phyloP scores from a whole-genome alignment of 164 flowering plant genomes.

The Taxillus chinensis region DNA sequence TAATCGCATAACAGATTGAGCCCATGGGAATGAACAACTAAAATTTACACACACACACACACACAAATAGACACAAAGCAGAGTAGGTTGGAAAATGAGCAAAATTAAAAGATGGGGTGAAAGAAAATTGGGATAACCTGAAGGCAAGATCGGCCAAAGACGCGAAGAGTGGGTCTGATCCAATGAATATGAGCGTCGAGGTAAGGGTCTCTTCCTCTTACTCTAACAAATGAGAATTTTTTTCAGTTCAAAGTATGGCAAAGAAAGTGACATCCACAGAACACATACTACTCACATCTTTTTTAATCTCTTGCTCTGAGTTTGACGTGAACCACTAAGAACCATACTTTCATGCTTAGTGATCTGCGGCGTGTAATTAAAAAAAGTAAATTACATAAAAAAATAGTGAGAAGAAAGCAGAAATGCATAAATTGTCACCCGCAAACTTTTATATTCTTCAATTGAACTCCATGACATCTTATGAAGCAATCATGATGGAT shows the following conservation, averaged over 20 bases:
- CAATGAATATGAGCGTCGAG: slow-evolving; percentile 72
- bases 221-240: slow-evolving; percentile 26
- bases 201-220: slow-evolving; percentile 44
- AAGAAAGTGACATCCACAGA: no score
- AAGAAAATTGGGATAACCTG: slow-evolving; percentile 35
- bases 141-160: slow-evolving; percentile 61
- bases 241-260: slow-evolving; percentile 4
- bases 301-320: slow-evolving; percentile 20
- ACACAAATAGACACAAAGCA: not conserved
- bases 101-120: not conserved
- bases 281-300: slow-evolving; percentile 51
- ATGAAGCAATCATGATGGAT: no score
- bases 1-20: not conserved
- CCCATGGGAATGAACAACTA: not conserved
- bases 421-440: no score
- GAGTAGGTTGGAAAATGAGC: no score
- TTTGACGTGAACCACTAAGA: slow-evolving; percentile 15
- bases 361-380: slow-evolving; percentile 24
- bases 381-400: no score
- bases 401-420: no score
- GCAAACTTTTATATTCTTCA: no score
- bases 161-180: slow-evolving; percentile 79
- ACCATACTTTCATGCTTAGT: slow-evolving; percentile 24
- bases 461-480: no score
- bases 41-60: not conserved